Percentiles rank a stretch among this genome's conserved stretches.
Evolutionary conservation across 768 basidiomycete species (phyloP).

Genomic region (Termitomyces sp.): DNA sequence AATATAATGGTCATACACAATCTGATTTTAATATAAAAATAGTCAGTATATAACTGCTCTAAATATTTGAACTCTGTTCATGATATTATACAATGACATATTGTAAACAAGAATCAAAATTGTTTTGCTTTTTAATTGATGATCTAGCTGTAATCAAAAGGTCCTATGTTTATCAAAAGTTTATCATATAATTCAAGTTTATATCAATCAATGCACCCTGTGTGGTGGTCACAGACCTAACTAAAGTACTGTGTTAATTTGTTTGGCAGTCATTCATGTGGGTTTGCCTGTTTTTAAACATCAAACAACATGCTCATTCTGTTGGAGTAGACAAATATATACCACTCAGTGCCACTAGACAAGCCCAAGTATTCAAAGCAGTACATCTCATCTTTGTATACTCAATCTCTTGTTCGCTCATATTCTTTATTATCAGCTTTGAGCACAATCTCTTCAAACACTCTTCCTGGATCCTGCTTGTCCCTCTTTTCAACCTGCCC

Average conservation of each 20-base stretch:
- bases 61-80: no score
- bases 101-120: no score
- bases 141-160: no score
- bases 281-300: not conserved
- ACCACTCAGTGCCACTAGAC: slow-evolving; percentile 11
- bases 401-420: not conserved
- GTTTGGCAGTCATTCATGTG: slow-evolving; percentile 15
- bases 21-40: no score
- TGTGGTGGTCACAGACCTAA: slow-evolving; percentile 18
- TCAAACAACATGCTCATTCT: not conserved
- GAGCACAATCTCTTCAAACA: slow-evolving; percentile 17
- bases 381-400: slow-evolving; percentile 4
- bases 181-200: no score
- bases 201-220: no score
- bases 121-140: no score
- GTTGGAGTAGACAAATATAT: slow-evolving; percentile 1
- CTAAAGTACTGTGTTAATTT: slow-evolving; percentile 18
- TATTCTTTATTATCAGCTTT: slow-evolving; percentile 4
- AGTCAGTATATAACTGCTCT: no score
- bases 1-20: no score
- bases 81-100: no score
- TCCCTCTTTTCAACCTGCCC: slow-evolving; percentile 17
- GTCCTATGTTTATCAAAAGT: no score
- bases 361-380: slow-evolving; percentile 10
- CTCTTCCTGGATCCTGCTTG: slow-evolving; percentile 18